Evolutionary conservation across 1,284 basidiomycete species (phyloP), one percentile per base, ranked within the genome.

Genomic region (Afroboletus lepidellus): DNA sequence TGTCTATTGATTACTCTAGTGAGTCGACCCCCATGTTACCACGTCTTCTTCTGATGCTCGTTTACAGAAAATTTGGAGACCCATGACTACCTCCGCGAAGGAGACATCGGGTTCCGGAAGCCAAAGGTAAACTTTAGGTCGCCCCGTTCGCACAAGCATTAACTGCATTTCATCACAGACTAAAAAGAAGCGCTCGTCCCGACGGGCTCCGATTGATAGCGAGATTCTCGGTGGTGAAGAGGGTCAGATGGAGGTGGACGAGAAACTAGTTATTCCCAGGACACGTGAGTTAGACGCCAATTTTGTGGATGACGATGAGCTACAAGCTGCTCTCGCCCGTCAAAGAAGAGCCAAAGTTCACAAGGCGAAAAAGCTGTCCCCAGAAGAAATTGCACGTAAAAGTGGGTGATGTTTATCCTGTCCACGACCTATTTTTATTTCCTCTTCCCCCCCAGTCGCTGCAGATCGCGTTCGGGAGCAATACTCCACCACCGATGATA

Each of bases 231-330:
- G 72, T 33, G 74, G 73, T 25, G 62, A 67, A 48, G 69, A 67
- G 58, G 77, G 83, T 58, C 75, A 72, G 54, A 94, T 95, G 90
- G 83, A 90, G 44, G 80, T 93, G 55, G 93, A 94, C 61, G 75
- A 82, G 58, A 84, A 81, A 59, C 80, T 83, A 42, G 72, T 81
- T 56, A 71, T 80, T 45, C 80, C 83, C 55, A 77, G 83, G 59
- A 73, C 74, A 61, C 76, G 85, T 62, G 83, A 94, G 68, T 76
- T 87, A 51, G 84, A 94, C 62, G 78, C 79, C 56, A 96, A 98
- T 73, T 90, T 98, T 69, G 88, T 99, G 58, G 97, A 99, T 73
- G 97, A 99, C 69, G 97, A 99, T 70, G 97, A 99, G 65, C 80
- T 99, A 34, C 94, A 98, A 77, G 92, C 92, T 30, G 92, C 92